phyloP scores from a whole-genome alignment of 2,329 filamentous ascomycete genomes.

The Leptosphaerulina australis region DNA sequence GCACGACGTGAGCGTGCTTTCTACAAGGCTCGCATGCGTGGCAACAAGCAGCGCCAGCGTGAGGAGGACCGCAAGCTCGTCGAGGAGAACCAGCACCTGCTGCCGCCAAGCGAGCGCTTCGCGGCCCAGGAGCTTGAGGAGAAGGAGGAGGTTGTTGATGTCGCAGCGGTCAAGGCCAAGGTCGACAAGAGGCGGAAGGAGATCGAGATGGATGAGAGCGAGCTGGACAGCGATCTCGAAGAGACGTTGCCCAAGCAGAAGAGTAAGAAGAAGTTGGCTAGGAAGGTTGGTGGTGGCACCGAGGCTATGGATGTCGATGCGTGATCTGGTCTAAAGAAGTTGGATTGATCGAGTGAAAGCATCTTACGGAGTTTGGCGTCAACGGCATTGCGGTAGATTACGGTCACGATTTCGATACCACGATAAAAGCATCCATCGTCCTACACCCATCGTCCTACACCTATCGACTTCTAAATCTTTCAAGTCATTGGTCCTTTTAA shows the following conservation, averaged over 20 bases:
- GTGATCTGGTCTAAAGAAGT: slow-evolving; percentile 14
- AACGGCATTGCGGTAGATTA: slow-evolving; percentile 26
- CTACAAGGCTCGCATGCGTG: slow-evolving; percentile 91
- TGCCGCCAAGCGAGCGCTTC: slow-evolving; percentile 64
- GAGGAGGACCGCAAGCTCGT: slow-evolving; percentile 86
- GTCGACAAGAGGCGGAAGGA: slow-evolving; percentile 64
- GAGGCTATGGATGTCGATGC: slow-evolving; percentile 57
- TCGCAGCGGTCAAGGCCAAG: slow-evolving; percentile 57
- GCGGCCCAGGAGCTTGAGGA: slow-evolving; percentile 60
- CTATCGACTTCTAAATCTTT: background rate
- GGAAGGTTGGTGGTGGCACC: slow-evolving; percentile 53
- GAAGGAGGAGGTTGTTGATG: slow-evolving; percentile 62
- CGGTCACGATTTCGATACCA: slow-evolving; percentile 38
- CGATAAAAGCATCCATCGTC: slow-evolving; percentile 31
- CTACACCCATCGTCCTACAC: background rate
- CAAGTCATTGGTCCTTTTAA: background rate
- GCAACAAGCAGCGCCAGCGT: slow-evolving; percentile 82
- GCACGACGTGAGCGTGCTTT: slow-evolving; percentile 84
- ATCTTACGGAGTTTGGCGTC: slow-evolving; percentile 35
- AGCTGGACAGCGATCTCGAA: slow-evolving; percentile 47
- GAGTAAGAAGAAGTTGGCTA: slow-evolving; percentile 56
- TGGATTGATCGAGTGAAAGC: slow-evolving; percentile 6
- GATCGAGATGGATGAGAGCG: slow-evolving; percentile 63
- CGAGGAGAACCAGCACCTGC: slow-evolving; percentile 87
- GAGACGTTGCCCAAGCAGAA: slow-evolving; percentile 47